Conservation (phyloP, 2,329 filamentous ascomycete genomes). For the Phyllosticta citribraziliensis region DNA sequence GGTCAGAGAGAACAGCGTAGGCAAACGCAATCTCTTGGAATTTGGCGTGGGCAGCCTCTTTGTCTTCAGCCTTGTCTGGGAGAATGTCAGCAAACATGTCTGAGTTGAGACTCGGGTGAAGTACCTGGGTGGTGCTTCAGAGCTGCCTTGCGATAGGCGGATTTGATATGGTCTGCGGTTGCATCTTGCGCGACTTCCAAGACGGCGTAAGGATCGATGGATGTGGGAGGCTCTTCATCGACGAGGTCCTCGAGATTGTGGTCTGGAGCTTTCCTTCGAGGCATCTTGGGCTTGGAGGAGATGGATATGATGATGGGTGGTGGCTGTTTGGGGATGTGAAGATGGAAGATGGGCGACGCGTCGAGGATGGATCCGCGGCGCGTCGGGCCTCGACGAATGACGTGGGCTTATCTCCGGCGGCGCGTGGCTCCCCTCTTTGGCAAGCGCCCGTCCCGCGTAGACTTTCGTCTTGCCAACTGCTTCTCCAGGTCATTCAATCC, state of each 20-base stretch:
- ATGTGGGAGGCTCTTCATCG: slow-evolving; percentile 53
- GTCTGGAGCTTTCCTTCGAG: slow-evolving; percentile 2
- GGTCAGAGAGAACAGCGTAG: slow-evolving; percentile 84
- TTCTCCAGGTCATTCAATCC: neutral
- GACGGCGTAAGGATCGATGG: slow-evolving; percentile 68
- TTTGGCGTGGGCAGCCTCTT: slow-evolving; percentile 61
- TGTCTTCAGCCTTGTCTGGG: slow-evolving; percentile 47
- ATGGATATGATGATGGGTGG: neutral
- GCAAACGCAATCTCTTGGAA: slow-evolving; percentile 93
- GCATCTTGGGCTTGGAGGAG: slow-evolving; percentile 4
- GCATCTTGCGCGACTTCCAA: slow-evolving; percentile 63
- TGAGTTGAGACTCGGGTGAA: slow-evolving; percentile 12
- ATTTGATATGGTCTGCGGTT: slow-evolving; percentile 71
- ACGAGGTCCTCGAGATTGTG: slow-evolving; percentile 38
- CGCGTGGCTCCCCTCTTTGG: slow-evolving; percentile 10
- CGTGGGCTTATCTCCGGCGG: slow-evolving; percentile 13
- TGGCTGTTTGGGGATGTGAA: no score
- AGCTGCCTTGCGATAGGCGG: slow-evolving; percentile 83
- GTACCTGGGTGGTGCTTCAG: slow-evolving; percentile 68
- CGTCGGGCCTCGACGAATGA: neutral
- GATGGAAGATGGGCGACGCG: slow-evolving; percentile 15
- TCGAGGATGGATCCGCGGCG: slow-evolving; percentile 10
- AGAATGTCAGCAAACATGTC: slow-evolving; percentile 11
- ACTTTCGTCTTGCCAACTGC: neutral
- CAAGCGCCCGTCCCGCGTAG: slow-evolving; percentile 13